phyloP scores from a whole-genome alignment of 1,139 yeast genomes.

The Taphrina communis region DNA sequence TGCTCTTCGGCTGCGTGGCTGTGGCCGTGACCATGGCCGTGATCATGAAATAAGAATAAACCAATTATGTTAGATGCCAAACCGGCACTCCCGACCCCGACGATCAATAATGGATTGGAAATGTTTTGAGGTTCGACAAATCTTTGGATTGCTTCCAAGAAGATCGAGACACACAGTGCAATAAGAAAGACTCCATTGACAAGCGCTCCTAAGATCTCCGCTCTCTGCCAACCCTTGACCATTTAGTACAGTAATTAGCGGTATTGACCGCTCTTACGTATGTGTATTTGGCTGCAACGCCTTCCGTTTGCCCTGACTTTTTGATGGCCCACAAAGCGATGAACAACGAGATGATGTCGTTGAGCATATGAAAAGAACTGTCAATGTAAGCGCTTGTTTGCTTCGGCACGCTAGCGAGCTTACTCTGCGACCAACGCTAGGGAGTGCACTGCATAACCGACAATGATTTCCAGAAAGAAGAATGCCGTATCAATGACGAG shows the following conservation, averaged over 20 bases:
- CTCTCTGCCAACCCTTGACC: constrained; percentile 84
- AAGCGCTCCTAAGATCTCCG: constrained; percentile 87
- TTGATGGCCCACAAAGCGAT: constrained; percentile 97
- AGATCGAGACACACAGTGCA: constrained; percentile 89
- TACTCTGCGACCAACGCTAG: constrained; percentile 45
- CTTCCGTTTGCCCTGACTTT: constrained; percentile 70
- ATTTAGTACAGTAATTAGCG: constrained; percentile 49
- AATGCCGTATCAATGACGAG: constrained; percentile 78
- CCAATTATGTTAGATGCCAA: constrained; percentile 82
- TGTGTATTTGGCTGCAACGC: constrained; percentile 75
- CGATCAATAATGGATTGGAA: constrained; percentile 76
- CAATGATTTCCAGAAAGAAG: constrained; percentile 81
- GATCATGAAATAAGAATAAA: constrained; percentile 85
- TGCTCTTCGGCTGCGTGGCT: constrained; percentile 54
- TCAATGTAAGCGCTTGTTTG: constrained; percentile 55
- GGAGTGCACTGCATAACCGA: constrained; percentile 54
- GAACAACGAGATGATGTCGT: constrained; percentile 85
- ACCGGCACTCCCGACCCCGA: constrained; percentile 83
- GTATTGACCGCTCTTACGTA: constrained; percentile 69
- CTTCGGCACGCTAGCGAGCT: constrained; percentile 49
- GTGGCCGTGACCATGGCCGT: constrained; percentile 72
- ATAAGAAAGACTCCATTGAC: constrained; percentile 89
- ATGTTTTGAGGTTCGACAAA: constrained; percentile 80
- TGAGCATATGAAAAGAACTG: constrained; percentile 88
- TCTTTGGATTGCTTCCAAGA: constrained; percentile 90